Percentiles rank a stretch among this genome's conserved stretches.
phyloP scores from a whole-genome alignment of 2,329 filamentous ascomycete genomes.

The Talaromyces sp. region DNA sequence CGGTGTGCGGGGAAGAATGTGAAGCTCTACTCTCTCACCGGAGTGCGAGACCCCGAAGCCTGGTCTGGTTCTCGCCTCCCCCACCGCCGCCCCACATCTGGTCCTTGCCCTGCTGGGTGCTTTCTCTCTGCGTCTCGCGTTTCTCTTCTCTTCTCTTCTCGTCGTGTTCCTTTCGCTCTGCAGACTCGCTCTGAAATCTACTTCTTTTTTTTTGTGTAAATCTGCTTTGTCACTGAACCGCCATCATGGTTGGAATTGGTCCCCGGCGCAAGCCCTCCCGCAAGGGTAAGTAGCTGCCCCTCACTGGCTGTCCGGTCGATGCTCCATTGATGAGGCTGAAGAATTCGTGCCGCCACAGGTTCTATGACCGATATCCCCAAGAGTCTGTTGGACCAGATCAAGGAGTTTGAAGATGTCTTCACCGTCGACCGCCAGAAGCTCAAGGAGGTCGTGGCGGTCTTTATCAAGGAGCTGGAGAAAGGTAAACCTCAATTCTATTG shows the following conservation, averaged over 20 bases:
- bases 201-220: neutral
- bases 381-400: conserved; percentile 75
- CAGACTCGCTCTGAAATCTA: neutral
- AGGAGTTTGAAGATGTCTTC: conserved; percentile 77
- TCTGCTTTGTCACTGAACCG: conserved; percentile 5
- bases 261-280: conserved; percentile 62
- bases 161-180: conserved; percentile 3
- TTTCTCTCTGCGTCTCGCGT: neutral
- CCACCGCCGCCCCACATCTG: conserved; percentile 1
- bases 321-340: neutral
- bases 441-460: conserved; percentile 86
- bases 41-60: conserved; percentile 12
- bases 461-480: conserved; percentile 80
- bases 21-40: conserved; percentile 12
- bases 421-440: conserved; percentile 72
- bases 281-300: conserved; percentile 58
- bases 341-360: conserved; percentile 47
- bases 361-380: conserved; percentile 89
- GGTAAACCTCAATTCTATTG: conserved; percentile 45
- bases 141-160: conserved; percentile 1
- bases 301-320: neutral
- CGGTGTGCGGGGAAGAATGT: conserved; percentile 6
- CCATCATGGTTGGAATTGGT: conserved; percentile 60
- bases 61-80: neutral
- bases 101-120: neutral